phyloP scores from a whole-genome alignment of 1,284 basidiomycete genomes.

The Abortiporus biennis region DNA sequence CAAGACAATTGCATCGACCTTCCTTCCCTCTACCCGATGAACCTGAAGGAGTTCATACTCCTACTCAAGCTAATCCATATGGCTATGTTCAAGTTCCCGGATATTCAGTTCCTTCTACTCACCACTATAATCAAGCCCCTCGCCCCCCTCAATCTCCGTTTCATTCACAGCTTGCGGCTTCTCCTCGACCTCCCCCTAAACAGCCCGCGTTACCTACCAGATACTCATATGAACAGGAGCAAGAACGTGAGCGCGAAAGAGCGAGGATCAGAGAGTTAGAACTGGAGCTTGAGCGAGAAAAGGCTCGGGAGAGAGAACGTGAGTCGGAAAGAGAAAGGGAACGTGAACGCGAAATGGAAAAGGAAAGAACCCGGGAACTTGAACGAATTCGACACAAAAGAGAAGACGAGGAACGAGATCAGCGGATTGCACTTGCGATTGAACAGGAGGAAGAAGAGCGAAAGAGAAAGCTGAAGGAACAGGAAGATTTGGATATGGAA shows the following conservation, averaged over 20 bases:
- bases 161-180: slow-evolving; percentile 6
- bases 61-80: slow-evolving; percentile 9
- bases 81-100: slow-evolving; percentile 2
- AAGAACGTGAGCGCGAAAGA: not conserved
- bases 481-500: slow-evolving; percentile 28
- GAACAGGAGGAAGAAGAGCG: slow-evolving; percentile 34
- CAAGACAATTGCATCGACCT: slow-evolving; percentile 9
- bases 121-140: not conserved
- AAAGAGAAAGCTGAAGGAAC: slow-evolving; percentile 24
- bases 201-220: slow-evolving; percentile 1
- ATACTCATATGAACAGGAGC: not conserved
- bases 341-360: not conserved
- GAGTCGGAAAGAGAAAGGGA: too few species aligned
- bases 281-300: too few species aligned
- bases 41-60: slow-evolving; percentile 9
- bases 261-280: not conserved
- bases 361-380: not conserved
- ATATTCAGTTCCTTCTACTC: not conserved
- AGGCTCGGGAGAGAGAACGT: too few species aligned
- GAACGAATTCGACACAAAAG: slow-evolving; percentile 4
- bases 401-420: slow-evolving; percentile 18
- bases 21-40: slow-evolving; percentile 15
- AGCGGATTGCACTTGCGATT: slow-evolving; percentile 17
- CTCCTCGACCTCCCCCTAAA: slow-evolving; percentile 14
- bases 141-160: not conserved